These are phyloP conservation scores for Quercus dentata DNA, from an alignment of 306 rosid species.

Conservation along the genomic window DNA sequence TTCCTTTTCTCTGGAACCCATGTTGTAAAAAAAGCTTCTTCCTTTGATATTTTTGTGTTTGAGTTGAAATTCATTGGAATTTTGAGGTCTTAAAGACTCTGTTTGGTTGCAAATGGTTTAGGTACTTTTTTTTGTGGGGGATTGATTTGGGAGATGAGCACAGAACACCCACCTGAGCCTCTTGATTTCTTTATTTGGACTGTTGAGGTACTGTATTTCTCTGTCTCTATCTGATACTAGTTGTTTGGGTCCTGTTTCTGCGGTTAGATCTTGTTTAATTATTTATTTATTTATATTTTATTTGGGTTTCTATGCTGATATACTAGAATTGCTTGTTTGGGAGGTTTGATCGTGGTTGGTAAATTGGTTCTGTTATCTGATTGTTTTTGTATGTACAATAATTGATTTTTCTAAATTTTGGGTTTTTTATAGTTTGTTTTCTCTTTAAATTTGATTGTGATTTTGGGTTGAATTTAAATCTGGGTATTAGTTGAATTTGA, in stretches of 20 bases:
- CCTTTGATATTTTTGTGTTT: neutral
- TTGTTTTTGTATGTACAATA: neutral
- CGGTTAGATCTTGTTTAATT: conserved; percentile 6
- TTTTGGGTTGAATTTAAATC: neutral
- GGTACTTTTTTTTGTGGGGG: conserved; percentile 28
- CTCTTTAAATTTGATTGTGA: neutral
- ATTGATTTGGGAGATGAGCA: conserved; percentile 71
- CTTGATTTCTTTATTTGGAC: conserved; percentile 99
- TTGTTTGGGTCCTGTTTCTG: neutral
- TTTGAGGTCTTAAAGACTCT: neutral
- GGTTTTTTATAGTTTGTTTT: neutral
- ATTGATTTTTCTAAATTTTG: neutral
- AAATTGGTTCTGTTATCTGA: neutral
- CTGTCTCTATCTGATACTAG: neutral
- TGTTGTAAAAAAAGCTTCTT: neutral
- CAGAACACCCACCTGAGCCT: conserved; percentile 90
- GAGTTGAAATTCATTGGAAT: neutral
- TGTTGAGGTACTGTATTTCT: conserved; percentile 66
- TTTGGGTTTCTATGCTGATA: neutral
- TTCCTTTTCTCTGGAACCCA: conserved; percentile 2
- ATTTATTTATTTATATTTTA: neutral
- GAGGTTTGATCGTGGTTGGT: neutral
- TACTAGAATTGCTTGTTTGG: neutral
- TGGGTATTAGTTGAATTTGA: neutral
- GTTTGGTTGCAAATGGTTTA: conserved; percentile 28